Percentiles rank a stretch among this genome's conserved stretches.
Evolutionary conservation across 768 basidiomycete genomes (phyloP).

Genomic region (Pleurotus platypus): DNA sequence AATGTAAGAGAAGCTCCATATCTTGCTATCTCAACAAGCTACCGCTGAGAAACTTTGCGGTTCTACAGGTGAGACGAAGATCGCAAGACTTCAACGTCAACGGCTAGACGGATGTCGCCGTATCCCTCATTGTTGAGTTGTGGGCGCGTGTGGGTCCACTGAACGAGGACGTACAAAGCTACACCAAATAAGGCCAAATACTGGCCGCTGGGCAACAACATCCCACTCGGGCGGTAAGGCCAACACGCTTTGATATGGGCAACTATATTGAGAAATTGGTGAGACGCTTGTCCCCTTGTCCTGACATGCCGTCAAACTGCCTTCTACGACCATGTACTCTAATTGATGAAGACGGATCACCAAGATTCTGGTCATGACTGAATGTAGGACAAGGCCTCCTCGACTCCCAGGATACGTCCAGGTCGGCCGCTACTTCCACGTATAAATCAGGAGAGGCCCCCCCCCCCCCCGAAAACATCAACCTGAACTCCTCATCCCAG

Average conservation of each 20-base stretch:
- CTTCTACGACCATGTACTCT: too few relatives aligned
- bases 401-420: not conserved
- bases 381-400: not conserved
- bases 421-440: not conserved
- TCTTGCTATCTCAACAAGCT: not conserved
- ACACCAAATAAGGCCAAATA: not conserved
- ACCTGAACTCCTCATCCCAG: too few relatives aligned
- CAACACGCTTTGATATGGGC: constrained; percentile 1
- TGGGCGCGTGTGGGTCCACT: constrained; percentile 7
- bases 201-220: not conserved
- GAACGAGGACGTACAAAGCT: constrained; percentile 7
- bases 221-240: not conserved
- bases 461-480: too few relatives aligned
- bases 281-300: not conserved
- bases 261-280: not conserved
- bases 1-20: not conserved
- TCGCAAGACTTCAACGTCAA: too few relatives aligned
- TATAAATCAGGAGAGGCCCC: not conserved
- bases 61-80: too few relatives aligned
- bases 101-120: not conserved
- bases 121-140: not conserved
- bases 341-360: too few relatives aligned
- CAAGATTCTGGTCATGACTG: not conserved
- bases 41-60: too few relatives aligned
- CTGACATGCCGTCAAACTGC: not conserved